Base-by-base conservation (phyloP, 768 basidiomycete genomes). In the Serendipita sp. region DNA sequence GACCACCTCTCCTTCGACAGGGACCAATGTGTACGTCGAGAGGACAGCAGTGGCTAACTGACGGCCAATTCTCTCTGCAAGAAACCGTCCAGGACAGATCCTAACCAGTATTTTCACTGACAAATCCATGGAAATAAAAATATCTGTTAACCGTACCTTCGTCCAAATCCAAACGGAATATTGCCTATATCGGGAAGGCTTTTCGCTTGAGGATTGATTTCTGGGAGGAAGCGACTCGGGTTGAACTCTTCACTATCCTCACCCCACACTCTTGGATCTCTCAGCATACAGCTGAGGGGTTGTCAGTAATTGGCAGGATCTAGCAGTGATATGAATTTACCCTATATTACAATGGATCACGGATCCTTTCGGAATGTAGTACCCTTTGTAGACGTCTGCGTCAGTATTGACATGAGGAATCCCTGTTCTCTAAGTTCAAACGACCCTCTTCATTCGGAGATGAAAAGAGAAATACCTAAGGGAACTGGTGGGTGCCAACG, bases 61-160 rank as follows among this genome's bases (percentile, higher is more conserved):
- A 10, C 8, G 23, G 16, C 23, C n/a, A 8, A 60, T 36, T 60
- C 56, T 23, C 68, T 83, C 83, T 3, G 81, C 83, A 44, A 84
- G 76, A 68, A 80, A 79, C 56, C 76, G 67, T 2, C 83, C 83
- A 81, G 64, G 46, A 38, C 64, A 67, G 15, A 63, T 35, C 4
- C 67, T 45, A 30, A 23, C 23, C 23, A 8, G 30, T 7, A 5
- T 51, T 16, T 5, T 51, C 7, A 51, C 7, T 1, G n/a, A 51
- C 30, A 16, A 51, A 32, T 7, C 5, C 38, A 41, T 51, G n/a
- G n/a, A 51, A 16, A 51, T 41, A 41, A 41, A 41, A 5, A 13
- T 41, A 5, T 51, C 48, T 18, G 8, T n/a, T 5, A 32, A 7
- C 5, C 48, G 4, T 51, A 51, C 56, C 56, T 23, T 35, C 56